Evolutionary conservation across 2,329 filamentous ascomycete genomes (phyloP).

Genomic region (Juglanconis oblonga): DNA sequence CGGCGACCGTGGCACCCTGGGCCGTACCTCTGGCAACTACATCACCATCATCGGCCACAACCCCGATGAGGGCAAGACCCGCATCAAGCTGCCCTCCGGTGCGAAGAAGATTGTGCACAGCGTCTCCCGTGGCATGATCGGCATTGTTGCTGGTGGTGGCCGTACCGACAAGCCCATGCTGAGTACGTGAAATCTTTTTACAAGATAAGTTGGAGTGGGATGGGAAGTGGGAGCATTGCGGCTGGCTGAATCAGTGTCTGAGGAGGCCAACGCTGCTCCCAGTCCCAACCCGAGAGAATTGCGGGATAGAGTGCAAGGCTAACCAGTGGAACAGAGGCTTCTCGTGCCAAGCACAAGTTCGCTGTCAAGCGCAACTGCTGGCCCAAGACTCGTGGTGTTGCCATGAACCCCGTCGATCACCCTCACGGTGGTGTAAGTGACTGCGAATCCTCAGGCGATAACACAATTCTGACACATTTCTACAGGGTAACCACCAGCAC

Average conservation of each 20-base stretch:
- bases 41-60: conserved; percentile 97
- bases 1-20: conserved; percentile 93
- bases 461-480: conserved; percentile 38
- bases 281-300: background rate
- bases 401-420: conserved; percentile 99
- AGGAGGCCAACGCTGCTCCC: background rate
- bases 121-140: conserved; percentile 94
- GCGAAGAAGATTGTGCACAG: conserved; percentile 99
- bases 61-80: conserved; percentile 98
- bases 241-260: background rate
- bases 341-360: conserved; percentile 99
- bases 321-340: conserved; percentile 71
- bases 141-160: conserved; percentile 98
- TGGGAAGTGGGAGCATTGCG: background rate
- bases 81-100: conserved; percentile 97
- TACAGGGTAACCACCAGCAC: conserved; percentile 98
- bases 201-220: conserved; percentile 15
- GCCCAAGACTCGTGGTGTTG: conserved; percentile 99
- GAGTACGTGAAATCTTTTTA: conserved; percentile 55
- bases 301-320: conserved; percentile 30
- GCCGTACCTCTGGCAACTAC: conserved; percentile 98
- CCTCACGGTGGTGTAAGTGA: conserved; percentile 82
- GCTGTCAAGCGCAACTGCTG: conserved; percentile 99
- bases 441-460: background rate
- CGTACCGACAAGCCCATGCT: conserved; percentile 99